These are phyloP conservation scores for Coemansia pectinata DNA, from an alignment of 192 early-diverging fungal species.

Conservation along the genomic window DNA sequence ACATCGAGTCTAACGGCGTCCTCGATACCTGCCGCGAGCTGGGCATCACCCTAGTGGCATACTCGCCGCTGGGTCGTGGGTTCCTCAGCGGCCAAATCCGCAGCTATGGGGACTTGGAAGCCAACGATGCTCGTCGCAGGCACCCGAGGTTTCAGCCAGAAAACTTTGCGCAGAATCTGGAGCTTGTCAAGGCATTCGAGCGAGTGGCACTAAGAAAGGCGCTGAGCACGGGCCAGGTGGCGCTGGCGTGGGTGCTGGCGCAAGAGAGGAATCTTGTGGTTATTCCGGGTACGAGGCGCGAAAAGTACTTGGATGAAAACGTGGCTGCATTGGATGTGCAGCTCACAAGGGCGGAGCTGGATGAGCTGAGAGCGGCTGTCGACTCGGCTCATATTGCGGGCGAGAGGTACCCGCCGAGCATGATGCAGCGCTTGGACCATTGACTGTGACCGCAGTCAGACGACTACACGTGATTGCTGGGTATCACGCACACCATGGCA, in stretches of 20 bases:
- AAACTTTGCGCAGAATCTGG: constrained; percentile 59
- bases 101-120: constrained; percentile 55
- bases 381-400: not conserved
- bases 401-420: not conserved
- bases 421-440: not conserved
- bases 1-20: constrained; percentile 66
- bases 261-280: constrained; percentile 57
- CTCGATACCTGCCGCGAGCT: constrained; percentile 71
- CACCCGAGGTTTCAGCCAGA: constrained; percentile 63
- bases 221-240: constrained; percentile 56
- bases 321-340: constrained; percentile 24
- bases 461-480: not conserved
- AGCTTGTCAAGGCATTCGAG: constrained; percentile 59
- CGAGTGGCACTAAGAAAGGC: constrained; percentile 55
- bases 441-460: not conserved
- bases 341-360: constrained; percentile 25
- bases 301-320: constrained; percentile 54
- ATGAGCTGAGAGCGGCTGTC: not conserved
- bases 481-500: not conserved
- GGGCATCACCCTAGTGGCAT: constrained; percentile 72
- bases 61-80: constrained; percentile 73
- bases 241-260: constrained; percentile 65
- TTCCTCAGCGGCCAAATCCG: constrained; percentile 65
- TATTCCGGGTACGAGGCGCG: constrained; percentile 59
- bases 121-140: constrained; percentile 54